A percentile compares a stretch with the other conserved stretches of the same genome.
phyloP scores from a whole-genome alignment of 495 filamentous ascomycete genomes.

The Choiromyces venosus region DNA sequence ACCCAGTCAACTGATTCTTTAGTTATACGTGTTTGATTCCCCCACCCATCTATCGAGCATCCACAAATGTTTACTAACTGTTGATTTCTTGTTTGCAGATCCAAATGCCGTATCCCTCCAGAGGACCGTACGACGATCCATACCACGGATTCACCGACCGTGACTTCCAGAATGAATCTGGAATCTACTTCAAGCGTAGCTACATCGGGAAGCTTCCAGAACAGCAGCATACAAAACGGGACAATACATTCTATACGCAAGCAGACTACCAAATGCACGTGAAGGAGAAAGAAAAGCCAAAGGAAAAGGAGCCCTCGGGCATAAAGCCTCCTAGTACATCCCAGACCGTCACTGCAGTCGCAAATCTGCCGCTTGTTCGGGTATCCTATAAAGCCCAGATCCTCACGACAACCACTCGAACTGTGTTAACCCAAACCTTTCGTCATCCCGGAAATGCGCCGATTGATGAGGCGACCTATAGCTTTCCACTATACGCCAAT shows the following conservation, averaged over 20 bases:
- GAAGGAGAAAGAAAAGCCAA: background rate
- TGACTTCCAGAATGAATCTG: background rate
- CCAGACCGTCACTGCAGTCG: background rate
- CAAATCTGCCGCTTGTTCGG: slow-evolving; percentile 53
- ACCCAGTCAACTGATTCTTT: background rate
- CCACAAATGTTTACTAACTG: background rate
- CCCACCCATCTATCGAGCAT: background rate
- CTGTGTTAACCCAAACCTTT: slow-evolving; percentile 57
- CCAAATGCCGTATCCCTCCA: background rate
- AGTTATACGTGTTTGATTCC: background rate
- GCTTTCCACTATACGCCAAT: slow-evolving; percentile 61
- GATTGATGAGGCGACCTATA: slow-evolving; percentile 55
- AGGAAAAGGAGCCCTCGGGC: background rate
- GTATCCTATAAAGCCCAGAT: slow-evolving; percentile 53
- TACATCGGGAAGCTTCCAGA: too few relatives aligned
- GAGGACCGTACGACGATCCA: too few relatives aligned
- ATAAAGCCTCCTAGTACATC: background rate
- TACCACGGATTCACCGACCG: background rate
- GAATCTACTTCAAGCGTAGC: background rate
- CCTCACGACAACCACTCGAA: slow-evolving; percentile 53
- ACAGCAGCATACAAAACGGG: background rate
- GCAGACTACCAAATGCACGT: background rate
- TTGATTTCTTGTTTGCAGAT: background rate
- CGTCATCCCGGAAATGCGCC: slow-evolving; percentile 47
- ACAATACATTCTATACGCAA: background rate